phyloP scores from a whole-genome alignment of 2,329 filamentous ascomycete genomes.

The Ilyonectria destructans region DNA sequence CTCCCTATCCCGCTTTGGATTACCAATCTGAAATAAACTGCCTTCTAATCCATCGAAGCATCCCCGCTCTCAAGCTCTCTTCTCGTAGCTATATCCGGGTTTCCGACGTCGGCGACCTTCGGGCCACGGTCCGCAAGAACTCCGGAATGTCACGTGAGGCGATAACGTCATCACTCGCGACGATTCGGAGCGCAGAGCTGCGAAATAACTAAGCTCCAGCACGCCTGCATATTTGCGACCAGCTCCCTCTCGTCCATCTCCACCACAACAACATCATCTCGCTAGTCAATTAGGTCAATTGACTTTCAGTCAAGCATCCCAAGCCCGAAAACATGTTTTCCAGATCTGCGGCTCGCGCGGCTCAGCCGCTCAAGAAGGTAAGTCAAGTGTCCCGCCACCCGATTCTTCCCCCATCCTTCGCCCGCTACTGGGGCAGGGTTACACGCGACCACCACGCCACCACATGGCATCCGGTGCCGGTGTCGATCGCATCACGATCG shows the following conservation, averaged over 20 bases:
- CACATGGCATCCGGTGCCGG: background rate
- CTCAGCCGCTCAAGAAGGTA: constrained; percentile 78
- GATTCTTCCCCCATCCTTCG: constrained; percentile 20
- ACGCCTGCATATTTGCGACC: constrained; percentile 30
- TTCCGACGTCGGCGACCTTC: constrained; percentile 25
- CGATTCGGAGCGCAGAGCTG: constrained; percentile 14
- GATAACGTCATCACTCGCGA: constrained; percentile 31
- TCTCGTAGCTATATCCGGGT: constrained; percentile 26
- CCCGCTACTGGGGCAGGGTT: constrained; percentile 13
- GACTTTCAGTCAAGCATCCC: constrained; percentile 36
- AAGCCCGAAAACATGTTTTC: constrained; percentile 73
- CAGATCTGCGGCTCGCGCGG: constrained; percentile 75
- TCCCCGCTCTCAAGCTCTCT: background rate
- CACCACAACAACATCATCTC: constrained; percentile 33
- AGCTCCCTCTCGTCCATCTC: constrained; percentile 32
- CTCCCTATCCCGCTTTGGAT: constrained; percentile 12
- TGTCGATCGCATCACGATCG: background rate
- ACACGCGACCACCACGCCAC: constrained; percentile 26
- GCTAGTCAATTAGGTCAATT: constrained; percentile 47
- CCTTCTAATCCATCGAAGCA: background rate
- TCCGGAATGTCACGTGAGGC: constrained; percentile 26
- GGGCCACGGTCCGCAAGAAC: constrained; percentile 9
- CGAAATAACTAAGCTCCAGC: constrained; percentile 26
- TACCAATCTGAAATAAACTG: constrained; percentile 22
- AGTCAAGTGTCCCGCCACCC: constrained; percentile 46